A percentile compares a stretch with the other conserved stretches of the same genome.
Conservation (phyloP, 2,329 filamentous ascomycete species). For the Epichloe gansuensis region DNA sequence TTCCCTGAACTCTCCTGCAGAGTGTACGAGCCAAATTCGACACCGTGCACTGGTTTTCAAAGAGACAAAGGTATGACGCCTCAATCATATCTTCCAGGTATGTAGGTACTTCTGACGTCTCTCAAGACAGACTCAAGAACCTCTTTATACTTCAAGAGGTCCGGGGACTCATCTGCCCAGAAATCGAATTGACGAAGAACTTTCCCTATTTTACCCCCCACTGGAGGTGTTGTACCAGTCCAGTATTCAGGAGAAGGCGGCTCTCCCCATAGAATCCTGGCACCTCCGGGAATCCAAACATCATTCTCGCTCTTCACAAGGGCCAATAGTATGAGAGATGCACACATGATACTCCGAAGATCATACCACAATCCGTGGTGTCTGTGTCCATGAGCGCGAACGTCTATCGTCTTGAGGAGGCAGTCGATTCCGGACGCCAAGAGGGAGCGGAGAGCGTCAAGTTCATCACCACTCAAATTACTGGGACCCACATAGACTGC, state of each 20-base stretch:
- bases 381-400: constrained; percentile 10
- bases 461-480: constrained; percentile 7
- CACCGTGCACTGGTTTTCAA: no score
- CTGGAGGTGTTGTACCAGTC: constrained; percentile 3
- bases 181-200: constrained; percentile 11
- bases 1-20: no score
- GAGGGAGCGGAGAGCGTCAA: constrained; percentile 8
- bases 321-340: constrained; percentile 9
- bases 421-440: constrained; percentile 11
- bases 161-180: constrained; percentile 10
- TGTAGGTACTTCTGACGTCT: constrained; percentile 7
- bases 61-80: no score
- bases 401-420: constrained; percentile 12
- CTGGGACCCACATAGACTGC: not conserved
- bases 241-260: constrained; percentile 1
- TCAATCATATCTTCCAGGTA: not conserved
- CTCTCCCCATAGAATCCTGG: constrained; percentile 8
- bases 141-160: constrained; percentile 8
- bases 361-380: constrained; percentile 17
- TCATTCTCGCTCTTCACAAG: constrained; percentile 10
- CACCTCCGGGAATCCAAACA: constrained; percentile 11
- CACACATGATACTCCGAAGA: constrained; percentile 11
- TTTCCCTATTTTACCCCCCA: constrained; percentile 11
- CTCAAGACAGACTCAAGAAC: constrained; percentile 7
- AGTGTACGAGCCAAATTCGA: no score